Percentiles rank a stretch among this genome's conserved stretches.
phyloP scores from a whole-genome alignment of 2,329 filamentous ascomycete species.

The Epichloe coenophiala region DNA sequence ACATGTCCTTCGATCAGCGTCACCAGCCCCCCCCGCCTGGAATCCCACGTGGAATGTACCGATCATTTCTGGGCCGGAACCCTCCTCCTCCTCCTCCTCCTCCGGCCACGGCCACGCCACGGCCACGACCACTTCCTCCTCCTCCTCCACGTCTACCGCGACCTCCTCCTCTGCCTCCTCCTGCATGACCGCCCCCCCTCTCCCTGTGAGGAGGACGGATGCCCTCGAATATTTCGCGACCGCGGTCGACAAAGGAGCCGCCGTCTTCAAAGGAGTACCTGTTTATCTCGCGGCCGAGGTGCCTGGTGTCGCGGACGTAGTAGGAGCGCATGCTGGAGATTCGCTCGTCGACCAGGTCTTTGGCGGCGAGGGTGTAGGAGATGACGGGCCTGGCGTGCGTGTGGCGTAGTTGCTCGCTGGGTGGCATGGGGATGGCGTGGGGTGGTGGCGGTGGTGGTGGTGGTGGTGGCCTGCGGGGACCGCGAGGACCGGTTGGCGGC shows the following conservation, averaged over 20 bases:
- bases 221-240: constrained; percentile 54
- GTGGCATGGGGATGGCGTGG: not conserved
- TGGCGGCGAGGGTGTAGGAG: constrained; percentile 43
- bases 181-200: constrained; percentile 18
- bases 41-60: constrained; percentile 7
- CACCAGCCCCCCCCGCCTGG: not conserved
- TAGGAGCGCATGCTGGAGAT: constrained; percentile 41
- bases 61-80: constrained; percentile 11
- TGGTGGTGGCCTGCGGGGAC: constrained; percentile 1
- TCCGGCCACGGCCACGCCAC: constrained; percentile 8
- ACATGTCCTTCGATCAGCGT: not conserved
- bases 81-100: constrained; percentile 15
- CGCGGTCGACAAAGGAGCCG: constrained; percentile 55
- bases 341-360: constrained; percentile 50
- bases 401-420: not conserved
- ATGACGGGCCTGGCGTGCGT: constrained; percentile 31
- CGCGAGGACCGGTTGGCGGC: constrained; percentile 2
- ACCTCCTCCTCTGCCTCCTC: constrained; percentile 14
- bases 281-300: constrained; percentile 40
- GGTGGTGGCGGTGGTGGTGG: not conserved
- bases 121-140: constrained; percentile 13
- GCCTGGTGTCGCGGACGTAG: constrained; percentile 30
- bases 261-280: constrained; percentile 61
- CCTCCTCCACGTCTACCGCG: constrained; percentile 15
- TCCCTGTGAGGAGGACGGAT: constrained; percentile 47